Evolutionary conservation across 345 rosid species (phyloP).

Genomic region (Eucalyptus albens): DNA sequence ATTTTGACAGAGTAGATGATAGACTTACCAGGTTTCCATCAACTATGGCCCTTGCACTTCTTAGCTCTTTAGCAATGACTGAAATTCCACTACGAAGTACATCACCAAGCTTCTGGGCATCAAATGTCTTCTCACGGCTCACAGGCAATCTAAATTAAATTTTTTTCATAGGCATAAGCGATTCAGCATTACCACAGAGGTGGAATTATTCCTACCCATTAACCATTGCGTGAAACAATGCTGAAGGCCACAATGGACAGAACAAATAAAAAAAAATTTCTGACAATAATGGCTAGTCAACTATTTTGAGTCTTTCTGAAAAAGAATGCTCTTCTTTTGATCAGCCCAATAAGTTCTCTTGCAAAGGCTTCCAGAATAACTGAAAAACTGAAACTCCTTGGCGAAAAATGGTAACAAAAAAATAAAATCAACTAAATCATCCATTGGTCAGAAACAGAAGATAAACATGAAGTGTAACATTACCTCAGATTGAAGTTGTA

Average conservation of each 20-base stretch:
- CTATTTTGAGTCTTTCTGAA: not conserved
- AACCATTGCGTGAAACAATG: not conserved
- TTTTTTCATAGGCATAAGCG: not conserved
- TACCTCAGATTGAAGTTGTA: slow-evolving; percentile 79
- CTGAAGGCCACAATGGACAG: not conserved
- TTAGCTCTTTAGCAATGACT: slow-evolving; percentile 48
- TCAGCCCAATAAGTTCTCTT: not conserved
- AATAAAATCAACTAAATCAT: not conserved
- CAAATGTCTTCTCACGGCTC: slow-evolving; percentile 18
- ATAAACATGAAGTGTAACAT: not conserved
- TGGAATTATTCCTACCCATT: not conserved
- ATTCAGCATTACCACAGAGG: not conserved
- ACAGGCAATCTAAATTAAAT: slow-evolving; percentile 42
- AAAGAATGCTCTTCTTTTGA: not conserved
- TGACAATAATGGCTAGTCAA: not conserved
- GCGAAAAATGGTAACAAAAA: not conserved
- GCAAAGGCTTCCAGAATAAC: not conserved
- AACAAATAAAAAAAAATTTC: not conserved
- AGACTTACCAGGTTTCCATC: slow-evolving; percentile 75
- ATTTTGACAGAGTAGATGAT: not conserved
- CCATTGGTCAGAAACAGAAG: not conserved
- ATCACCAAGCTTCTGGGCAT: slow-evolving; percentile 22
- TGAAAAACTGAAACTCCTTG: not conserved
- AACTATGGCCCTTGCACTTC: slow-evolving; percentile 55
- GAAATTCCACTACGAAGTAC: slow-evolving; percentile 57